Evolutionary conservation across 2,329 filamentous ascomycete genomes (phyloP), one percentile per base, ranked within the genome.

Genomic region (Xylaria sp.): DNA sequence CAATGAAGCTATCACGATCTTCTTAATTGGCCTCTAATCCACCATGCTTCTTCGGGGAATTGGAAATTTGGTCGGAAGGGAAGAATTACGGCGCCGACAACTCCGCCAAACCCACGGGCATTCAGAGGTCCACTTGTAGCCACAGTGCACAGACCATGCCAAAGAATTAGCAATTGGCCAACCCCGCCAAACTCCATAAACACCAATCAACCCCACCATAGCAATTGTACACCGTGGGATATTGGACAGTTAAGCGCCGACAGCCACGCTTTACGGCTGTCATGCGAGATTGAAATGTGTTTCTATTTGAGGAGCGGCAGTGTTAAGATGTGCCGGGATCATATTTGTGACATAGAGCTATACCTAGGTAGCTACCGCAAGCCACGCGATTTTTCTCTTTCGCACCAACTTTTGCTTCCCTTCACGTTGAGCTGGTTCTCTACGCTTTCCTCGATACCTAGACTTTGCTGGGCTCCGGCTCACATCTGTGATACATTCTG

Each of bases 161-260:
- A 34, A n/a, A 43, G 18, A 18, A 41, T 20, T 18, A 45, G 10
- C 59, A 55, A 60, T 65, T 57, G 15, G 58, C 32, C 15, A 53
- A 68, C 60, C 58, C 62, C 58, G 56, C 57, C 56, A 61, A 53
- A 12, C 57, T 45, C 32, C 57, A 32, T 48, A 32, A 43, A 60
- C 56, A 30, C 59, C 56, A 55, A 57, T 53, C 56, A 63, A 69
- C 75, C 75, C 75, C 75, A 72, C 75, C 71, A 75, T 73, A 52
- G 65, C 70, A 69, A 48, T 60, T 55, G 30, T 65, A 46, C 66
- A 67, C 62, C 60, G 71, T 72, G 67, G 66, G 68, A 74, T 68
- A 72, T 69, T 76, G 73, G 72, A 70, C 69, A 30, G 66, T 55
- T 77, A 77, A 77, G 75, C 75, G 75, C 76, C 73, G 61, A 41